Evolutionary conservation across 345 rosid species (phyloP).

Genomic region (Gossypium arboreum): DNA sequence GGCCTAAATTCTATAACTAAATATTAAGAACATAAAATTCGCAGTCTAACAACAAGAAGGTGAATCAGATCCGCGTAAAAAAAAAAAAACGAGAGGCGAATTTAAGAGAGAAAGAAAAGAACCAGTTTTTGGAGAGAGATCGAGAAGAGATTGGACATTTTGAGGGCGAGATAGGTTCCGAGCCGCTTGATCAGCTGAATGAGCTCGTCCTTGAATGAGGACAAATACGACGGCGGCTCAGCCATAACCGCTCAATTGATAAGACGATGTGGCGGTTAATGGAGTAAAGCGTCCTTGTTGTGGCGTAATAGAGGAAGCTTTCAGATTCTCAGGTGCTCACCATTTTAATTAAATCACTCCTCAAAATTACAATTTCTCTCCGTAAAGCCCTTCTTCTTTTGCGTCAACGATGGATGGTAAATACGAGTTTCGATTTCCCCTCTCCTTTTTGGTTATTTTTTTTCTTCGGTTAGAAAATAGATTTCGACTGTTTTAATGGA

Average conservation of each 20-base stretch:
- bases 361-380: background rate
- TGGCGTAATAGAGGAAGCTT: constrained; percentile 10
- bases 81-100: constrained; percentile 4
- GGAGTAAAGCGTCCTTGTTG: background rate
- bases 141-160: constrained; percentile 62
- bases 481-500: too few species aligned
- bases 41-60: background rate
- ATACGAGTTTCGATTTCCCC: background rate
- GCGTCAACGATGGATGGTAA: background rate
- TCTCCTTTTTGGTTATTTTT: background rate
- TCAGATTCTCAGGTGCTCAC: constrained; percentile 11
- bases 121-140: constrained; percentile 70
- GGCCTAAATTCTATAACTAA: background rate
- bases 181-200: constrained; percentile 83
- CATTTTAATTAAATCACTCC: background rate
- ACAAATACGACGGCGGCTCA: constrained; percentile 39
- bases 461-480: too few species aligned
- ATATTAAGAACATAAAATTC: background rate
- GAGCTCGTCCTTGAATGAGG: constrained; percentile 68
- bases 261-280: background rate
- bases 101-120: constrained; percentile 9
- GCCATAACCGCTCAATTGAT: constrained; percentile 36
- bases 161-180: constrained; percentile 73
- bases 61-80: constrained; percentile 28
- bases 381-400: background rate